A percentile compares a stretch with the other conserved stretches of the same genome.
Evolutionary conservation across 352 stramenopile species (phyloP).

Genomic region (Phytopythium kandeliae): DNA sequence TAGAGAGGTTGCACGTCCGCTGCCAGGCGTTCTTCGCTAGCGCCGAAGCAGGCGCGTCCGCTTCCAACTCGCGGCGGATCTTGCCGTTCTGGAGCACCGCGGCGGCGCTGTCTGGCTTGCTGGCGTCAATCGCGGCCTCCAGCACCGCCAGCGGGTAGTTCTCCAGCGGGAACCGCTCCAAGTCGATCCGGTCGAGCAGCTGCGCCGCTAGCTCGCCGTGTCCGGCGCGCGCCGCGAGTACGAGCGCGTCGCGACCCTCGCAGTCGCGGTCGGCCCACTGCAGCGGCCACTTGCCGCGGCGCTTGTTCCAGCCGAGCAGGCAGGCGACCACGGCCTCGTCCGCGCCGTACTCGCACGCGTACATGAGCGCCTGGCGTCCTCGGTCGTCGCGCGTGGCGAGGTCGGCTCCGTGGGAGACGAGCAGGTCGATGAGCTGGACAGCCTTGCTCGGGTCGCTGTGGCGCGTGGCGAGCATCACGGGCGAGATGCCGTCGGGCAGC

Average conservation of each 20-base stretch:
- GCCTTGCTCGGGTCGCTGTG: slow-evolving; percentile 2
- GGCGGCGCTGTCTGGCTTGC: not conserved
- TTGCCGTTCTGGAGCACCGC: slow-evolving; percentile 1
- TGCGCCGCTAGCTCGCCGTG: slow-evolving; percentile 16
- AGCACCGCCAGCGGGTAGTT: slow-evolving; percentile 8
- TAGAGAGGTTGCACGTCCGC: slow-evolving; percentile 2
- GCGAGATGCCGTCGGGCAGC: slow-evolving; percentile 5
- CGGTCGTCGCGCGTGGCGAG: slow-evolving; percentile 20
- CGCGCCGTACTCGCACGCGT: slow-evolving; percentile 15
- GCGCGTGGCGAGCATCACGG: slow-evolving; percentile 7
- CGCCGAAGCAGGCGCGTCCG: too few relatives aligned
- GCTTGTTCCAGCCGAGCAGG: slow-evolving; percentile 13
- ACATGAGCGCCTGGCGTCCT: slow-evolving; percentile 14
- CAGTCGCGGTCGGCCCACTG: slow-evolving; percentile 20
- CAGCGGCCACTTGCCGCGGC: slow-evolving; percentile 5
- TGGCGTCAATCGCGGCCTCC: slow-evolving; percentile 7
- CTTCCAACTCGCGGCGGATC: slow-evolving; percentile 3
- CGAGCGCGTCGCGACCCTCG: slow-evolving; percentile 13
- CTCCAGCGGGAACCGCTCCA: slow-evolving; percentile 1
- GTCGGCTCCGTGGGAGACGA: slow-evolving; percentile 19
- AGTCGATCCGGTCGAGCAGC: slow-evolving; percentile 11
- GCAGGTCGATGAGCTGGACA: slow-evolving; percentile 12
- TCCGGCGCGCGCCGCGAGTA: slow-evolving; percentile 14
- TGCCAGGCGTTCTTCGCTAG: not conserved
- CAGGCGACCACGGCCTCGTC: slow-evolving; percentile 12